phyloP scores from a whole-genome alignment of 768 basidiomycete genomes.

The Termitomyces bulborhizus region DNA sequence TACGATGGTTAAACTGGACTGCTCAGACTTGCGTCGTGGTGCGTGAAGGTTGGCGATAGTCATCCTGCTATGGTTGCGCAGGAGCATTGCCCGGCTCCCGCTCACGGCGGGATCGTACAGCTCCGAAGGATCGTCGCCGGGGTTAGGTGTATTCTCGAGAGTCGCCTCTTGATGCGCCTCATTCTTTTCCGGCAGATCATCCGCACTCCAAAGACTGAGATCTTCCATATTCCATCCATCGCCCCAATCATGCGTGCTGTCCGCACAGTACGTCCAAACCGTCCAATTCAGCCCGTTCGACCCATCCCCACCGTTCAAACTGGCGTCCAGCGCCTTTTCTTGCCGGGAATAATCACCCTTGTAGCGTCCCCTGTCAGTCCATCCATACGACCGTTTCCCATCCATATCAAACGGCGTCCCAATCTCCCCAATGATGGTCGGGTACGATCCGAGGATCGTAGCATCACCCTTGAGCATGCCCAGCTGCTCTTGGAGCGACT shows the following conservation, averaged over 20 bases:
- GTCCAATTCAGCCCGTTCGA: slow-evolving; percentile 72
- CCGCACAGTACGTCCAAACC: slow-evolving; percentile 84
- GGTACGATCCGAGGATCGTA: slow-evolving; percentile 60
- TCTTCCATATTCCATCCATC: slow-evolving; percentile 98
- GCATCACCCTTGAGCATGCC: slow-evolving; percentile 73
- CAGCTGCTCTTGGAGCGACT: slow-evolving; percentile 77
- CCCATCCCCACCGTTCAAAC: slow-evolving; percentile 74
- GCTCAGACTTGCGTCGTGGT: slow-evolving; percentile 1
- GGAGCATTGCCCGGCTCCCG: slow-evolving; percentile 33
- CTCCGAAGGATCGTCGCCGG: slow-evolving; percentile 11
- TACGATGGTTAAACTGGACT: slow-evolving; percentile 7
- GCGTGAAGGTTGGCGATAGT: neutral
- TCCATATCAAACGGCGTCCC: slow-evolving; percentile 97
- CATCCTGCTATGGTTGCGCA: slow-evolving; percentile 21
- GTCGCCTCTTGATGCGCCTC: slow-evolving; percentile 13
- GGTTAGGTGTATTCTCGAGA: neutral
- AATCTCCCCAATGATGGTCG: slow-evolving; percentile 93
- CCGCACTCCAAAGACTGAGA: slow-evolving; percentile 78
- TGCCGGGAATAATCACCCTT: slow-evolving; percentile 74
- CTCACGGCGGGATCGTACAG: slow-evolving; percentile 17
- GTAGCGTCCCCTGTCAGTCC: slow-evolving; percentile 56
- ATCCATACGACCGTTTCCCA: slow-evolving; percentile 77
- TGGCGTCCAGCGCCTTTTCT: slow-evolving; percentile 84
- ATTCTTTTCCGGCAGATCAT: slow-evolving; percentile 45
- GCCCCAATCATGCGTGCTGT: slow-evolving; percentile 83